These are phyloP conservation scores for Poa pratensis DNA, from an alignment of 176 grass and related monocot genomes.

Conservation along the genomic window DNA sequence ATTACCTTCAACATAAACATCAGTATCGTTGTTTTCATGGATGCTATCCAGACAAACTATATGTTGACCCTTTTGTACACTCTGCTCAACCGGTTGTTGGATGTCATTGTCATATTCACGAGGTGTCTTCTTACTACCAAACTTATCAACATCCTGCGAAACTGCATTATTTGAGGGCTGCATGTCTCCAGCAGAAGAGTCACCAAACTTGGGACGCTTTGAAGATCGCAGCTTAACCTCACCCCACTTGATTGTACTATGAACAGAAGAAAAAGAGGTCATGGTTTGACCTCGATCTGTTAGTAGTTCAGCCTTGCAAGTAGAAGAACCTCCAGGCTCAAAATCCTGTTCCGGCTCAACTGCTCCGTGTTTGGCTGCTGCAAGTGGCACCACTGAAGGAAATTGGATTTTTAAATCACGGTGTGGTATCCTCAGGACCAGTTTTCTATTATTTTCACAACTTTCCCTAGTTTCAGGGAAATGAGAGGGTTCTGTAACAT, in stretches of 20 bases:
- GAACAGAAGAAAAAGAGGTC: constrained; percentile 37
- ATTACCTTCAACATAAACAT: constrained; percentile 18
- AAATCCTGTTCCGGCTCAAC: constrained; percentile 27
- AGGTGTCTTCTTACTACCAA: constrained; percentile 32
- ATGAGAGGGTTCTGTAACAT: constrained; percentile 59
- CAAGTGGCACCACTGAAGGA: constrained; percentile 42
- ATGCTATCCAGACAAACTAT: constrained; percentile 40
- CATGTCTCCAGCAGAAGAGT: constrained; percentile 45
- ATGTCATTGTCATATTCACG: constrained; percentile 42
- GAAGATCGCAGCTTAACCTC: constrained; percentile 89
- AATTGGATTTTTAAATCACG: constrained; percentile 49
- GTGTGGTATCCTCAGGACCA: constrained; percentile 77
- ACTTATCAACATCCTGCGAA: constrained; percentile 37
- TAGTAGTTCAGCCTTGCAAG: constrained; percentile 47
- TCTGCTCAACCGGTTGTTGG: constrained; percentile 36
- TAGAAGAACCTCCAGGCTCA: constrained; percentile 38
- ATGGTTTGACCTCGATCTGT: constrained; percentile 41
- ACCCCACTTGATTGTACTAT: constrained; percentile 83
- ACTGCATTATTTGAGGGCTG: constrained; percentile 43
- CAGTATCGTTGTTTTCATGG: constrained; percentile 37
- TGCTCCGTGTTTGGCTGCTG: constrained; percentile 44
- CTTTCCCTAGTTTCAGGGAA: constrained; percentile 42
- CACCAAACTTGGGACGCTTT: constrained; percentile 60
- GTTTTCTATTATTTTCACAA: constrained; percentile 57
- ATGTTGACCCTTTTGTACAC: constrained; percentile 35